Evolutionary conservation across 257 asterid species (phyloP), one percentile per base, ranked within the genome.

Genomic region (Petrea volubilis): DNA sequence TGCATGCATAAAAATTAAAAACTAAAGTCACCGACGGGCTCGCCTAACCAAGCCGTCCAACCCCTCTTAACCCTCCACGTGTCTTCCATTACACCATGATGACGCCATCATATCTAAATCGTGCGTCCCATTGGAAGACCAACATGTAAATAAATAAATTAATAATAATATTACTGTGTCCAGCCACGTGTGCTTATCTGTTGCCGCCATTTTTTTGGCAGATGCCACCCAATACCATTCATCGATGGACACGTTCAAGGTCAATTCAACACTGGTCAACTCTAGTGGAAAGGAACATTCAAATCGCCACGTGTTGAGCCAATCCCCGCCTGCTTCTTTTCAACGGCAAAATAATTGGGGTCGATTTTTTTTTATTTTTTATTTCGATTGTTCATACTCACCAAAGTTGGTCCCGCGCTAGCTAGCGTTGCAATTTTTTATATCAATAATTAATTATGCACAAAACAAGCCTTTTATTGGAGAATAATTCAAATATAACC

Each of bases 41-140:
- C 51, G 51, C 49, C 58, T 38, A 38, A 64, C 64, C 53, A 47
- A 8, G 64, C 87, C 87, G 87, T 64, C 87, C 82, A 53, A 59
- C 4, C n/a, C 3, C 24, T 33, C 24, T 59, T 46, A 24, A 18
- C 49, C 65, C 50, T 58, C 78, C 87, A 76, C 84, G 78, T 79
- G 80, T 73, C 64, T 31, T 40, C 25, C 56, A 6, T 11, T 25
- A 40, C 60, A 9, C 71, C 74, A 57, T 0, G 14, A 11, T 58
- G 78, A 55, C 82, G 66, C 41, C 59, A 67, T 31, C 75, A 27
- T 62, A 72, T 77, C 74, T 29, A 31, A 29, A 53, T 34, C 75
- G 25, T 15, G 11, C 60, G 62, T 33, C 78, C n/a, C 50, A 80
- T 76, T 76, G 78, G 78, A 10, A 18, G 8, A 53, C 1, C 55